These are phyloP conservation scores for Erodium chrysanthum DNA, from an alignment of 441 rosid species.

Conservation along the genomic window DNA sequence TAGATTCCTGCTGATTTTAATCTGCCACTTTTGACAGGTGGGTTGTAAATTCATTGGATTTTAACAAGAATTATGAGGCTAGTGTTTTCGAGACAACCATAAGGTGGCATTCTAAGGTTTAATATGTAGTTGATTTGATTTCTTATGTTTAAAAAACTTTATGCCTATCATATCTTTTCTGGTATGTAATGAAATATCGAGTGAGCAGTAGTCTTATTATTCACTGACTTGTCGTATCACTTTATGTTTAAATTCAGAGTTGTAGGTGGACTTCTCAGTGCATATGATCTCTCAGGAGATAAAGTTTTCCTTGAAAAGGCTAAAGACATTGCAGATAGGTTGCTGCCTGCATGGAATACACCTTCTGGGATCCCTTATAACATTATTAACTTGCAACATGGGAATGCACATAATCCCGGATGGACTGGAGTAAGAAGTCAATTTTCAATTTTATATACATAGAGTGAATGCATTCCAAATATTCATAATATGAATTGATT, in stretches of 20 bases:
- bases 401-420: conserved; percentile 70
- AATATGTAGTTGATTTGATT: conserved; percentile 30
- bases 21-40: conserved; percentile 51
- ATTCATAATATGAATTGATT: background rate
- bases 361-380: conserved; percentile 81
- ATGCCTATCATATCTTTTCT: conserved; percentile 6
- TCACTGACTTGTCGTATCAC: conserved; percentile 16
- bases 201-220: background rate
- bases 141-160: conserved; percentile 4
- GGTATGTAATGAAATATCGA: background rate
- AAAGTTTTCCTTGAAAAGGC: conserved; percentile 83
- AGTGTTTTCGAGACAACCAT: conserved; percentile 99
- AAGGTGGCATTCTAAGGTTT: conserved; percentile 87
- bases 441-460: conserved; percentile 6
- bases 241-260: conserved; percentile 47
- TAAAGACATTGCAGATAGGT: conserved; percentile 82
- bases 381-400: conserved; percentile 65
- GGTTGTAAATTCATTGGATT: conserved; percentile 83
- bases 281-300: conserved; percentile 89
- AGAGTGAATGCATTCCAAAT: background rate
- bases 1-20: background rate
- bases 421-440: conserved; percentile 85
- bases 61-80: conserved; percentile 81
- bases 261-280: conserved; percentile 96
- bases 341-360: conserved; percentile 93